phyloP scores from a whole-genome alignment of 805 yeast genomes.

The Ogataea saltuana region DNA sequence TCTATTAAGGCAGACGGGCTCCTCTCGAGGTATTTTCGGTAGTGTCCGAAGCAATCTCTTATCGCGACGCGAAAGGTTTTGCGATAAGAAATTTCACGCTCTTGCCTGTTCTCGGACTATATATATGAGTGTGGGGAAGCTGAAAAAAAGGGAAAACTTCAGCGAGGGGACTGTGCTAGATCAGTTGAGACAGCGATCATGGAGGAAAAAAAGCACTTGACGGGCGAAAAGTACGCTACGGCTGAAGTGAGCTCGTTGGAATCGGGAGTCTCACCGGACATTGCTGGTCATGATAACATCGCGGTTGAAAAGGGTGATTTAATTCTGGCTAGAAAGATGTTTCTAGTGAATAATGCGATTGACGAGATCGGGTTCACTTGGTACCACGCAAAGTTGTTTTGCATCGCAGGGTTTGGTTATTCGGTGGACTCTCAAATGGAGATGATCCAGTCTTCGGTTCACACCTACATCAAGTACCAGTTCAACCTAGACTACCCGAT shows the following conservation, averaged over 20 bases:
- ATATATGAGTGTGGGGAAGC: background rate
- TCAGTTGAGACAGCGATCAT: no score
- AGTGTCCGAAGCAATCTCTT: background rate
- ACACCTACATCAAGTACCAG: conserved; percentile 44
- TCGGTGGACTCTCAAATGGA: conserved; percentile 48
- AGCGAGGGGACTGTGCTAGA: no score
- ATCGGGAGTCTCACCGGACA: conserved; percentile 12
- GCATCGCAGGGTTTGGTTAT: conserved; percentile 51
- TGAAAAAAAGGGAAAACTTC: background rate
- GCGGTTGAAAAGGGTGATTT: conserved; percentile 34
- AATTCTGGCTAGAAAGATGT: conserved; percentile 40
- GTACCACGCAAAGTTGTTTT: conserved; percentile 46
- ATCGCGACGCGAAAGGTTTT: background rate
- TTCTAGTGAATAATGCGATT: conserved; percentile 46
- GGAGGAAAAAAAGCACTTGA: background rate
- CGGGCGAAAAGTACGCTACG: background rate
- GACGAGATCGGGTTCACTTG: conserved; percentile 58
- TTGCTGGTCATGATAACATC: conserved; percentile 18
- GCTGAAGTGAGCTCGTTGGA: conserved; percentile 8
- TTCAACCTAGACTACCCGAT: conserved; percentile 41
- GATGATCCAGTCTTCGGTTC: conserved; percentile 43
- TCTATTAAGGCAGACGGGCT: no score
- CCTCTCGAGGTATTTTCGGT: conserved; percentile 18
- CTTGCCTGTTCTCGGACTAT: conserved; percentile 11
- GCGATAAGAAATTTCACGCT: conserved; percentile 30